Base-by-base conservation (phyloP, 306 rosid genomes). In the Ochetophila trinervis region DNA sequence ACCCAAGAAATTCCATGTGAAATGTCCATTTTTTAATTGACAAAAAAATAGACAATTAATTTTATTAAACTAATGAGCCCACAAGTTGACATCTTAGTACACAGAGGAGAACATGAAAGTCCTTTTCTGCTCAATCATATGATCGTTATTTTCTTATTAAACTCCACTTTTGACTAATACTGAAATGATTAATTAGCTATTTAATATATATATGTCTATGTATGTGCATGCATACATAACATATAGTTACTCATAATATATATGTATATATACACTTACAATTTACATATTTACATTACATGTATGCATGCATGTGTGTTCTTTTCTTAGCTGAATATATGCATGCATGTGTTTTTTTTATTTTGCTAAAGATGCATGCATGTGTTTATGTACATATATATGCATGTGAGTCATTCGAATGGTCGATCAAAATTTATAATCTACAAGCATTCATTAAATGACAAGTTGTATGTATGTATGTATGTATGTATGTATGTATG, bases 1-100 rank as follows among this genome's bases (percentile, higher is more conserved):
- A 66, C 78, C 75, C 68, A 44, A 65, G 76, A 70, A 71, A 74
- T 78, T 78, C 63, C 88, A 83, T 81, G 88, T 86, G 91, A 79
- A 48, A 65, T 23, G 24, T 50, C 68, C 62, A 66, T 21, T 75
- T 77, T 47, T 52, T 62, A 53, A 57, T 68, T 8, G 14, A 57
- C 59, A 62, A 27, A 27, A 27, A 27, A 27, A 27, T 27, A 27
- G 4, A 4, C 2, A 27, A 27, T 4, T 27, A 27, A 27, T 27
- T 27, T 1, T 22, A 68, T n/a, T 44, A 65, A 21, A 66, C 45
- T 44, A 52, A 23, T 71, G 44, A 65, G 58, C 70, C 74, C 75
- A 64, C 66, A 77, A 68, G 69, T 62, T 67, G 58, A 54, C 75
- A 71, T 79, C 60, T 65, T 62, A 55, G 68, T 68, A 40, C 66